Base-by-base conservation (phyloP, 768 basidiomycete species). In the Pleurotus sapidus region DNA sequence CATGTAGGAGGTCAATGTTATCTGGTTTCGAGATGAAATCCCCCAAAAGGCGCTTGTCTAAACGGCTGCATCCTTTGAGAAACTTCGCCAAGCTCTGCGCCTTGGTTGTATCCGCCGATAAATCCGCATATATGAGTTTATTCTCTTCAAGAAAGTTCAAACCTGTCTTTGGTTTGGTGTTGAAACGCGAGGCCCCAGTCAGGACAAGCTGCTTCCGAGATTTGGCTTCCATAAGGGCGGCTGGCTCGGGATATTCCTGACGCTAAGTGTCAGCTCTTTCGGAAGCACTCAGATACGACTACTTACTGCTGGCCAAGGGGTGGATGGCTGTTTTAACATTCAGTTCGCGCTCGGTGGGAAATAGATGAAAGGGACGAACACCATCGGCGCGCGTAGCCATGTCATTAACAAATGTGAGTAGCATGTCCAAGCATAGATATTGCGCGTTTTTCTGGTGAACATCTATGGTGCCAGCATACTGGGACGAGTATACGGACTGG, bases 1-100 rank as follows among this genome's bases (percentile, higher is more conserved):
- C 91, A 68, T 84, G 91, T 49, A 98, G 73, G 1, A 98, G 68
- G 4, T 92, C 93, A 14, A 88, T 66, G 63, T 95, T 93, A 47
- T 97, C 95, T 8, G 91, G 90, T 59, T 85, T 85, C 5, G 94
- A 95, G 48, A 98, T 83, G 69, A 85, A 98, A 67, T 98, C 97
- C 2, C 97, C 97, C 0, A 99, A 77, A 0, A 96, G 72, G 50
- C 91, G 89, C 75, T 99, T 99, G 71, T 99, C 95, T 27, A 98
- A 76, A 46, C 90, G 77, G 5, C 89, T 86, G 50, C 87, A 91
- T 43, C 78, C 85, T 73, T 95, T 95, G 58, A 99, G 73, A 68
- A 98, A 97, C 46, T 66, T 81, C 5, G 97, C 96, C 24, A 98
- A 78, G 63, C 88, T 91, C 49, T 78, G 79, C 3, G 80, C 68